These are phyloP conservation scores for Podospora australis DNA, from an alignment of 495 filamentous ascomycete species.

Conservation along the genomic window DNA sequence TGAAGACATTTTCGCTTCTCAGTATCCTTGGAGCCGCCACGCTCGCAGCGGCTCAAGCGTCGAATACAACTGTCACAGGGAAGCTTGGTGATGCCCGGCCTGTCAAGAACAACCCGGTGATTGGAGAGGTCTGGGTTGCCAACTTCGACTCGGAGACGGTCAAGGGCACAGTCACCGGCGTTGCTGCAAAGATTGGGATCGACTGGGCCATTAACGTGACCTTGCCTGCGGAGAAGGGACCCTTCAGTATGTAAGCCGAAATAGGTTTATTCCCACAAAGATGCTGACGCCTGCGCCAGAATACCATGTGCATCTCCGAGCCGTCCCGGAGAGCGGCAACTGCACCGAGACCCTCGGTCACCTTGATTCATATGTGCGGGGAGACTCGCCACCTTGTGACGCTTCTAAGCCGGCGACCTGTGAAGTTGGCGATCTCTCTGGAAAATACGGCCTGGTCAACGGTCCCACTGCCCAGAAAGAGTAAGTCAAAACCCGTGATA, in stretches of 20 bases:
- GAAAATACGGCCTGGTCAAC: slow-evolving; percentile 67
- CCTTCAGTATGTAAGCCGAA: slow-evolving; percentile 70
- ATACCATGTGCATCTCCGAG: slow-evolving; percentile 72
- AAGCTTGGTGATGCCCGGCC: slow-evolving; percentile 49
- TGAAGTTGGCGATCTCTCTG: slow-evolving; percentile 74
- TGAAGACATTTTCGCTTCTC: slow-evolving; percentile 36
- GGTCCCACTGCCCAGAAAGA: slow-evolving; percentile 33
- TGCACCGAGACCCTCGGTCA: slow-evolving; percentile 65
- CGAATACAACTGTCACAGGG: slow-evolving; percentile 27
- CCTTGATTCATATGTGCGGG: slow-evolving; percentile 46
- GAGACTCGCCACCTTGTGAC: slow-evolving; percentile 60
- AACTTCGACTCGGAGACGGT: slow-evolving; percentile 39
- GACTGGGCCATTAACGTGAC: slow-evolving; percentile 52
- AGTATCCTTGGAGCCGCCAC: slow-evolving; percentile 35
- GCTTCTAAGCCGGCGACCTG: slow-evolving; percentile 55
- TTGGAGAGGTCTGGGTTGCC: slow-evolving; percentile 50
- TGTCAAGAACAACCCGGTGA: slow-evolving; percentile 51
- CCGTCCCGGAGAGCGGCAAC: slow-evolving; percentile 65
- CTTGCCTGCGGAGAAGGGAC: slow-evolving; percentile 54
- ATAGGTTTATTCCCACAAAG: slow-evolving; percentile 30
- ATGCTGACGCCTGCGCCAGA: slow-evolving; percentile 35
- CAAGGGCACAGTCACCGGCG: slow-evolving; percentile 53
- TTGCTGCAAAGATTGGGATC: slow-evolving; percentile 50
- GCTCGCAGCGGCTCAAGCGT: slow-evolving; percentile 35
- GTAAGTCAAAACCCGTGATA: too few species aligned